These are phyloP conservation scores for Plasmodium gonderi DNA, from an alignment of 169 alveolate genomes.

Conservation along the genomic window DNA sequence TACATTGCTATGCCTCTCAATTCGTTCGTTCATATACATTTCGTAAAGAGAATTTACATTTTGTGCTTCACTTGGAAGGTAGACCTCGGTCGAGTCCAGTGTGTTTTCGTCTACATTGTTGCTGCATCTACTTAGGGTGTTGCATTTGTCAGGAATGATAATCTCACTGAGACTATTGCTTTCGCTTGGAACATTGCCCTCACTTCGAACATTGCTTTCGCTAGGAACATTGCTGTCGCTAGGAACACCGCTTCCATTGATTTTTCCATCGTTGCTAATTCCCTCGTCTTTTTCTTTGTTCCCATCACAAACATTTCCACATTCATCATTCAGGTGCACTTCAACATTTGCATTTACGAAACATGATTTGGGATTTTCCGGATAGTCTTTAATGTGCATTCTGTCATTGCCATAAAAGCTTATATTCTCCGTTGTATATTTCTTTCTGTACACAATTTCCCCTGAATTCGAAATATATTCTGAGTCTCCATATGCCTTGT, in stretches of 20 bases:
- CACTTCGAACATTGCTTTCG: not conserved
- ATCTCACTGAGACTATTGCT: not conserved
- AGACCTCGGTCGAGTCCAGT: not conserved
- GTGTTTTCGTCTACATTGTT: not conserved
- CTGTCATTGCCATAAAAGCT: not conserved
- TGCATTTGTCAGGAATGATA: not conserved
- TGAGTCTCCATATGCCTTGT: not conserved
- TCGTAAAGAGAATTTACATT: conserved; percentile 4
- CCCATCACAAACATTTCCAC: not conserved
- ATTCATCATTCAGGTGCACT: not conserved
- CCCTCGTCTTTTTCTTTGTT: not conserved
- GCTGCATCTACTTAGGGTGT: not conserved
- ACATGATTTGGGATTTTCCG: not conserved
- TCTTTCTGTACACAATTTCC: conserved; percentile 4
- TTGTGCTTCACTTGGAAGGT: not conserved
- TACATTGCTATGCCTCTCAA: not conserved
- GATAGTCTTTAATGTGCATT: not conserved
- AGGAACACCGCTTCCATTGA: not conserved
- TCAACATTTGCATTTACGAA: not conserved
- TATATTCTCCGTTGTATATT: not conserved
- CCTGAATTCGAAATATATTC: not conserved
- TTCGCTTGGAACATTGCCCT: not conserved
- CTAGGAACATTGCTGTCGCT: not conserved
- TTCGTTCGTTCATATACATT: conserved; percentile 3
- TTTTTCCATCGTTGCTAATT: not conserved